Conservation (phyloP, 345 rosid species). For the Syzygium aqueum region DNA sequence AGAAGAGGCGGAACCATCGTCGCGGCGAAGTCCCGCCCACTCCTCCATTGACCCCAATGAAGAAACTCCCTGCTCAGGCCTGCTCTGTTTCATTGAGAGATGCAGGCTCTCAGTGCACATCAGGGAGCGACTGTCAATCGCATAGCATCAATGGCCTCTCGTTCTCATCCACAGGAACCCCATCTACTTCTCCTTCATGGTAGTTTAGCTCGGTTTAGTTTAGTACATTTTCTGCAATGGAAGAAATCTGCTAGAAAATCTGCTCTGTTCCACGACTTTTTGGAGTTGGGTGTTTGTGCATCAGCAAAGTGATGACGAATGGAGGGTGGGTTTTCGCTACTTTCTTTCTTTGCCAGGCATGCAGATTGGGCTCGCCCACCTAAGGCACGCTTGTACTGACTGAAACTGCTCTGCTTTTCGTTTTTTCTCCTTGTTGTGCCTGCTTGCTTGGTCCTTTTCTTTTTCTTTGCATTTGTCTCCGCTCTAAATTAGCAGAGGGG, state of each 20-base stretch:
- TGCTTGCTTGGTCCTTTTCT: neutral
- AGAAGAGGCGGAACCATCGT: neutral
- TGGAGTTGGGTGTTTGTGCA: neutral
- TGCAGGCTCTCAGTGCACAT: slow-evolving; percentile 38
- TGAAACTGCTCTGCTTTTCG: neutral
- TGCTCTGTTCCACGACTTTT: neutral
- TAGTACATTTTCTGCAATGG: neutral
- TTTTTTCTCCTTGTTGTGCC: neutral
- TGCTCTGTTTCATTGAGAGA: slow-evolving; percentile 63
- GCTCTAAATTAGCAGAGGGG: neutral
- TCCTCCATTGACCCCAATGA: slow-evolving; percentile 81
- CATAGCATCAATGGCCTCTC: slow-evolving; percentile 37
- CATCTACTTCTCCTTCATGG: slow-evolving; percentile 88
- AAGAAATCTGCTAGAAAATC: neutral
- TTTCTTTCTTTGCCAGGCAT: neutral
- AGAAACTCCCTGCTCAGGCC: slow-evolving; percentile 69
- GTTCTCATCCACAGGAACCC: slow-evolving; percentile 60
- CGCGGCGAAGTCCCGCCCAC: slow-evolving; percentile 11
- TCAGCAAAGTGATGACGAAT: neutral
- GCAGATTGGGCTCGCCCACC: neutral
- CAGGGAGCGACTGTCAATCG: slow-evolving; percentile 37
- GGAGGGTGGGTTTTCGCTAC: neutral
- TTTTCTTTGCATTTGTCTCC: neutral
- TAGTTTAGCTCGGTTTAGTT: slow-evolving; percentile 6
- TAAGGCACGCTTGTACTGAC: slow-evolving; percentile 13